Percentiles rank a stretch among this genome's conserved stretches.
Evolutionary conservation across 495 filamentous ascomycete species (phyloP).

Genomic region (Talaromyces wortmannii): DNA sequence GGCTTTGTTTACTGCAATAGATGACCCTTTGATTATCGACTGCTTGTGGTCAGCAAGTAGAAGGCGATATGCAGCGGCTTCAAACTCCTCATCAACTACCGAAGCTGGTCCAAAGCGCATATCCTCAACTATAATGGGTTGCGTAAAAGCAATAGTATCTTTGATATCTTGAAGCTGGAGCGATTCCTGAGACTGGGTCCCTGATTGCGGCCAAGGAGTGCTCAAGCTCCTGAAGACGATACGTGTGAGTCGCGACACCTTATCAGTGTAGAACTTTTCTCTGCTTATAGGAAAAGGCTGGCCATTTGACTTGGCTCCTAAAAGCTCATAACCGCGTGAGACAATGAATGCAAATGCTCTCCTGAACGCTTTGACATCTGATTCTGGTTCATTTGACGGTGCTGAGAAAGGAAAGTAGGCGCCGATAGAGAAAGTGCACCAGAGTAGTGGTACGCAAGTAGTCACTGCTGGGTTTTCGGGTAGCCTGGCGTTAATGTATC

Average conservation of each 20-base stretch:
- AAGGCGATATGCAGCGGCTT: background rate
- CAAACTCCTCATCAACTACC: background rate
- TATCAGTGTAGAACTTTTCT: background rate
- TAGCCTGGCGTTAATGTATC: background rate
- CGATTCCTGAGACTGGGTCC: background rate
- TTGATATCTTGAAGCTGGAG: background rate
- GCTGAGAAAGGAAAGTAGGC: background rate
- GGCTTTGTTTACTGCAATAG: background rate
- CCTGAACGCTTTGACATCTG: background rate
- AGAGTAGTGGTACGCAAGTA: background rate
- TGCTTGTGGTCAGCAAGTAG: background rate
- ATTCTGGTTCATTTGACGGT: background rate
- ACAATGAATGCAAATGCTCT: background rate
- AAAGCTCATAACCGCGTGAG: background rate
- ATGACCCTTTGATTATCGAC: background rate
- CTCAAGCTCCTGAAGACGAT: background rate
- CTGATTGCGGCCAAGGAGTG: background rate
- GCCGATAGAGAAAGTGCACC: background rate
- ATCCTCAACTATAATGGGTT: background rate
- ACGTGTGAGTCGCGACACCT: background rate
- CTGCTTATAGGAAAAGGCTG: background rate
- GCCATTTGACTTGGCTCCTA: background rate
- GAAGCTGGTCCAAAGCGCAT: background rate
- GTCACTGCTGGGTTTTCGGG: background rate
- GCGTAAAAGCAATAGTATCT: background rate